Conservation (phyloP, 2,329 filamentous ascomycete species). For the Aspergillus carbonarius region DNA sequence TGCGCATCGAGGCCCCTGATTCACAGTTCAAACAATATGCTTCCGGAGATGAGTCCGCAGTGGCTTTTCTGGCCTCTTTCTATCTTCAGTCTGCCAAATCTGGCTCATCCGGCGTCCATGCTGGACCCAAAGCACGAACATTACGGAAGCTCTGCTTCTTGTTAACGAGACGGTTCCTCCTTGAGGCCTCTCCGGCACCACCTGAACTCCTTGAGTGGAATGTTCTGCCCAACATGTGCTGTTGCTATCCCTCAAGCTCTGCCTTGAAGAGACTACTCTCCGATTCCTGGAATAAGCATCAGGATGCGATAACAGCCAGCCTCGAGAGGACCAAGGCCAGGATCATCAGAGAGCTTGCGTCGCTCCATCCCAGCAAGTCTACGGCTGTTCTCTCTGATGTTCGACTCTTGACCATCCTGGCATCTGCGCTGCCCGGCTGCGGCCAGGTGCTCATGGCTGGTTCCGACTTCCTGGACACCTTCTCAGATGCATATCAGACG, state of each 20-base stretch:
- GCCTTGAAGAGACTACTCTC: slow-evolving; percentile 54
- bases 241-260: slow-evolving; percentile 64
- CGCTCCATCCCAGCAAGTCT: slow-evolving; percentile 10
- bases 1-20: slow-evolving; percentile 61
- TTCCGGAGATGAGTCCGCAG: slow-evolving; percentile 58
- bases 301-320: slow-evolving; percentile 33
- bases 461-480: slow-evolving; percentile 80
- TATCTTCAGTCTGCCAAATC: slow-evolving; percentile 54
- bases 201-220: slow-evolving; percentile 59
- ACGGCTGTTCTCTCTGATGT: slow-evolving; percentile 28
- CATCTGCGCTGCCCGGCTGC: slow-evolving; percentile 42
- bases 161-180: slow-evolving; percentile 60
- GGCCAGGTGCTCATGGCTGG: slow-evolving; percentile 72
- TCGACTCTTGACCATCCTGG: slow-evolving; percentile 40
- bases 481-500: slow-evolving; percentile 50
- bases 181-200: slow-evolving; percentile 46
- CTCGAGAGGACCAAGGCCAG: slow-evolving; percentile 38
- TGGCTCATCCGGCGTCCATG: slow-evolving; percentile 30
- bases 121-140: slow-evolving; percentile 41
- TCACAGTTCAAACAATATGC: slow-evolving; percentile 55
- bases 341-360: slow-evolving; percentile 33
- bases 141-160: slow-evolving; percentile 66
- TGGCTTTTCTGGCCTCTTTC: slow-evolving; percentile 66
- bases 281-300: slow-evolving; percentile 46
- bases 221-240: slow-evolving; percentile 68